Evolutionary conservation across 1,284 basidiomycete genomes (phyloP).

Genomic region (Trametes sp.): DNA sequence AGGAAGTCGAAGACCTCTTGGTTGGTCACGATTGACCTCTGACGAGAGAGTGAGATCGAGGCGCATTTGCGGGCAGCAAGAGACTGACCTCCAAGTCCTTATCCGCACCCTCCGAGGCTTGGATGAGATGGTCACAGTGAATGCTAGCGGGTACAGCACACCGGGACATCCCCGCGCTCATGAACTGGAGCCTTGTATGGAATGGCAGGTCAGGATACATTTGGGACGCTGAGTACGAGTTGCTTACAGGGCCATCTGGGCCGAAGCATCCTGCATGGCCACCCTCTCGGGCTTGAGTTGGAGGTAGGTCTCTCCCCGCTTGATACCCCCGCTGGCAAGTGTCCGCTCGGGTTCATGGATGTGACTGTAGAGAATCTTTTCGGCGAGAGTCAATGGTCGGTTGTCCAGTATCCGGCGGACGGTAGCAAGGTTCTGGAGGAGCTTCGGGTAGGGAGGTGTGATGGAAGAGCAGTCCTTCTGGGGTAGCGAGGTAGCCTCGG

Average conservation of each 20-base stretch:
- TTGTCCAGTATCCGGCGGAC: conserved; percentile 76
- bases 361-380: conserved; percentile 98
- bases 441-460: conserved; percentile 86
- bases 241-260: conserved; percentile 87
- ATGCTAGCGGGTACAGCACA: conserved; percentile 89
- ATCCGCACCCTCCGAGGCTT: conserved; percentile 86
- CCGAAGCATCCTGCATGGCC: conserved; percentile 99
- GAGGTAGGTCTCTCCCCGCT: conserved; percentile 90
- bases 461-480: conserved; percentile 82
- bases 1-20: conserved; percentile 99
- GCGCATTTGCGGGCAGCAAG: not conserved
- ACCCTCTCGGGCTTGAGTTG: conserved; percentile 93
- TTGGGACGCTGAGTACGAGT: not conserved
- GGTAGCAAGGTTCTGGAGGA: conserved; percentile 78
- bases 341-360: conserved; percentile 82
- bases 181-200: conserved; percentile 86
- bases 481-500: conserved; percentile 52
- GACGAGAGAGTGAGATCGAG: conserved; percentile 1
- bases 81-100: conserved; percentile 81
- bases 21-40: conserved; percentile 90
- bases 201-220: not conserved
- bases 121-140: conserved; percentile 98
- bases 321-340: conserved; percentile 69
- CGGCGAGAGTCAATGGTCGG: conserved; percentile 88
- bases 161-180: conserved; percentile 91